phyloP scores from a whole-genome alignment of 2,329 filamentous ascomycete genomes.

The Beauveria bassiana region DNA sequence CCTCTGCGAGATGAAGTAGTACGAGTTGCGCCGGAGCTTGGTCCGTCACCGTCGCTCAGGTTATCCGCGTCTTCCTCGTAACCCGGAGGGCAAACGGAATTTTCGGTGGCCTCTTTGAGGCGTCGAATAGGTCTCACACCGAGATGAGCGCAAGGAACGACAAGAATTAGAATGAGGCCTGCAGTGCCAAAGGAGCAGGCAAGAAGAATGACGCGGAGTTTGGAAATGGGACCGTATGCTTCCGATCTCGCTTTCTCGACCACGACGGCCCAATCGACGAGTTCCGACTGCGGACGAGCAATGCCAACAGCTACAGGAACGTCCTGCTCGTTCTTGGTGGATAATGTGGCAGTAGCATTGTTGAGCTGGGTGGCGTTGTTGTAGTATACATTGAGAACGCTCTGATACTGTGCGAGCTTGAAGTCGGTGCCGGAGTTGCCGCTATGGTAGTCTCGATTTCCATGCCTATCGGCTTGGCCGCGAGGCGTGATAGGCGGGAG shows the following conservation, averaged over 20 bases:
- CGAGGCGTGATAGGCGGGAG: constrained; percentile 43
- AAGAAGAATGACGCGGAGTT: constrained; percentile 71
- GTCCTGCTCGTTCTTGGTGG: constrained; percentile 66
- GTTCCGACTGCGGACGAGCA: constrained; percentile 56
- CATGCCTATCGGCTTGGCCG: constrained; percentile 40
- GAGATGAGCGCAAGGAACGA: constrained; percentile 73
- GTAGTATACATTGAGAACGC: constrained; percentile 53
- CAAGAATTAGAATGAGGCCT: constrained; percentile 62
- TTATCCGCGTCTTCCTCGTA: constrained; percentile 40
- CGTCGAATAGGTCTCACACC: constrained; percentile 73
- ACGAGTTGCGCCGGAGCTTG: constrained; percentile 33
- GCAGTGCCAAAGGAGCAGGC: constrained; percentile 80
- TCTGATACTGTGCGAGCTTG: constrained; percentile 52
- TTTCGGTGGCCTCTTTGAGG: constrained; percentile 67
- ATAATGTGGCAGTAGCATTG: constrained; percentile 63
- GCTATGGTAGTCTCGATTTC: constrained; percentile 15
- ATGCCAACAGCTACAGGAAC: constrained; percentile 68
- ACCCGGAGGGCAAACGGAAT: constrained; percentile 60
- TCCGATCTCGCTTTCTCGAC: constrained; percentile 70
- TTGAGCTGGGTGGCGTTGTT: constrained; percentile 43
- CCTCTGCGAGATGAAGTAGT: constrained; percentile 28
- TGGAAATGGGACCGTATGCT: constrained; percentile 67
- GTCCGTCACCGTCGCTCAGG: constrained; percentile 28
- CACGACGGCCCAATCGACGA: constrained; percentile 77
- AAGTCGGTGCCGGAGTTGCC: constrained; percentile 46